phyloP scores from a whole-genome alignment of 345 rosid species.

The Ailanthus altissimus region DNA sequence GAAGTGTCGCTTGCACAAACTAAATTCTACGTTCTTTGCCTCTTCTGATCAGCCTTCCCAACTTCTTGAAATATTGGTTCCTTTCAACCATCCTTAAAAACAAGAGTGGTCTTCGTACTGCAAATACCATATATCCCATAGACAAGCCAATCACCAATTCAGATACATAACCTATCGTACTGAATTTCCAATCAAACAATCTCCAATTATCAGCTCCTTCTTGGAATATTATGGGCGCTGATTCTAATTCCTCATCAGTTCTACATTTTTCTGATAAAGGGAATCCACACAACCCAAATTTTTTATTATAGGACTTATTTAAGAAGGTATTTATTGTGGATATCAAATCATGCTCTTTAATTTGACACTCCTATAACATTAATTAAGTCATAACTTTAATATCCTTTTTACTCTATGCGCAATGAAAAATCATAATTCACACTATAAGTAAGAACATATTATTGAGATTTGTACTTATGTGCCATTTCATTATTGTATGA shows the following conservation, averaged over 20 bases:
- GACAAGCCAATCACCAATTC: conserved; percentile 4
- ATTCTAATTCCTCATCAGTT: neutral
- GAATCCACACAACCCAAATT: neutral
- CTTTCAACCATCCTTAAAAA: neutral
- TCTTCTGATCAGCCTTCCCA: neutral
- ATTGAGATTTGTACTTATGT: no score
- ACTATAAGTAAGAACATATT: no score
- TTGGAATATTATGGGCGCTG: neutral
- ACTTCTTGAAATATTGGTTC: neutral
- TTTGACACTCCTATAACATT: no score
- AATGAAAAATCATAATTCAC: no score
- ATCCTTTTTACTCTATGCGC: no score
- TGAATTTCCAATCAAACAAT: neutral
- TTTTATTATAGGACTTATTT: neutral
- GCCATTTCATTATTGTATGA: no score
- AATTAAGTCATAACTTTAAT: no score
- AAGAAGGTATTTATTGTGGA: neutral
- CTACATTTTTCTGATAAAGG: neutral
- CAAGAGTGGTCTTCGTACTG: neutral
- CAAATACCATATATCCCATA: conserved; percentile 15
- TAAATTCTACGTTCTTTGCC: no score
- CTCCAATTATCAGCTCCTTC: neutral
- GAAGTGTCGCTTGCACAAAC: no score
- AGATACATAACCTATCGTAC: neutral
- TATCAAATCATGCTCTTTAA: no score